Base-by-base conservation (phyloP, 495 filamentous ascomycete genomes). In the Annulohypoxylon bovei region DNA sequence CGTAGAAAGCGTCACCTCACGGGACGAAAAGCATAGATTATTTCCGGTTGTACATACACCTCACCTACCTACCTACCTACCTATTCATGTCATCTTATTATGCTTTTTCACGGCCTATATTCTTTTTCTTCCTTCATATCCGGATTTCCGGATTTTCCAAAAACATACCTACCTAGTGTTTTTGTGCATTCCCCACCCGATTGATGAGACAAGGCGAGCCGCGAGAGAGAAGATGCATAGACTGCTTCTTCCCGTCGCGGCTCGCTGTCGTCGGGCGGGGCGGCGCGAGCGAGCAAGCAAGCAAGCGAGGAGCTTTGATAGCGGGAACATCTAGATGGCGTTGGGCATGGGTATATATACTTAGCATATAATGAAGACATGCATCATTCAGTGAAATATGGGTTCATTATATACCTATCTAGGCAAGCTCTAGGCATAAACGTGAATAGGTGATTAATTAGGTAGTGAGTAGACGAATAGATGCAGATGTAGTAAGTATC, bases 291-390 rank as follows among this genome's bases (percentile, higher is more conserved):
- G 53, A 32, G 39, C 37, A 52, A 33, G 25, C 60, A 33, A 33
- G 39, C 61, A 56, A 68, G 52, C 58, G 32, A 58, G 42, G 44
- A 52, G 62, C 52, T 55, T 58, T 16, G 60, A 61, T 39, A 52
- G 42, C 37, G 37, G 54, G 30, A 7, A 61, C 37, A 67, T 47
- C 23, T 67, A 67, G 64, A 67, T 47, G 56, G 64, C 47, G 56
- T 67, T 60, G 40, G 25, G 67, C 54, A 20, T 62, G 49, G 49
- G 52, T 46, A 55, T 62, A 56, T 33, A 50, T 23, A 50, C 46
- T 12, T 49, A 47, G 42, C 40, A 39, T 58, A 55, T 59, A 60
- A 61, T 65, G 44, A 65, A 70, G 44, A 62, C 42, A 59, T 58
- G 33, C 47, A 32, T 50, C 12, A 25, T 47, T 47, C 3, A 47